These are phyloP conservation scores for Daldinia sp. DNA, from an alignment of 2,329 filamentous ascomycete species.

Conservation along the genomic window DNA sequence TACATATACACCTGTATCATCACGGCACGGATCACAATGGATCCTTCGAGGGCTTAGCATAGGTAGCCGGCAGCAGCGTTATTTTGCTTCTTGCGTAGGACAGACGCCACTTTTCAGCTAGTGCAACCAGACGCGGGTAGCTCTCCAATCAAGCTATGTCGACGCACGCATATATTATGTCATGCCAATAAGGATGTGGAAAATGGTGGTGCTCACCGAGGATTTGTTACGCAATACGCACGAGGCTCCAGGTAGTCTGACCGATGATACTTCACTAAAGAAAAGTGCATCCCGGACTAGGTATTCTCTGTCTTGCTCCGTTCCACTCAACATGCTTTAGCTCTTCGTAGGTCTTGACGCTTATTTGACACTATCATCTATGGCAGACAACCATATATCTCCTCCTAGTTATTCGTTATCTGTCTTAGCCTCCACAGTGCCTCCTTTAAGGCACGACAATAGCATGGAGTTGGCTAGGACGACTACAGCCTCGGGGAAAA, in stretches of 20 bases:
- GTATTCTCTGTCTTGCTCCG: conserved; percentile 1
- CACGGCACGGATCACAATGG: not conserved
- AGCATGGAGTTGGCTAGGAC: conserved; percentile 29
- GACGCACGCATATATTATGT: conserved; percentile 10
- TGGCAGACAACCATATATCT: conserved; percentile 28
- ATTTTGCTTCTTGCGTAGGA: conserved; percentile 8
- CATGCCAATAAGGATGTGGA: conserved; percentile 14
- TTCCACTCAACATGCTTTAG: conserved; percentile 3
- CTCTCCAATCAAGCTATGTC: conserved; percentile 12
- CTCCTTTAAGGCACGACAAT: conserved; percentile 20
- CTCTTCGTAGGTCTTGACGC: not conserved
- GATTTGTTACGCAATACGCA: conserved; percentile 3
- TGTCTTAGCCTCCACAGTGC: conserved; percentile 4
- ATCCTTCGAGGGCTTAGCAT: conserved; percentile 30
- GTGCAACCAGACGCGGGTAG: conserved; percentile 1
- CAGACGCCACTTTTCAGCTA: conserved; percentile 11
- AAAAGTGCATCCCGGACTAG: conserved; percentile 9
- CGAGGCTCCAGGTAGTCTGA: conserved; percentile 16
- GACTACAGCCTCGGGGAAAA: conserved; percentile 12
- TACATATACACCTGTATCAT: not conserved
- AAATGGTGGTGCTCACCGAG: conserved; percentile 19
- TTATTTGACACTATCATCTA: conserved; percentile 9
- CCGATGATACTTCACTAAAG: conserved; percentile 11
- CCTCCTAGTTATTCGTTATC: conserved; percentile 8
- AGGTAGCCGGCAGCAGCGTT: not conserved